Evolutionary conservation across 1,284 basidiomycete species (phyloP).

Genomic region (Moniliophthora roreri): DNA sequence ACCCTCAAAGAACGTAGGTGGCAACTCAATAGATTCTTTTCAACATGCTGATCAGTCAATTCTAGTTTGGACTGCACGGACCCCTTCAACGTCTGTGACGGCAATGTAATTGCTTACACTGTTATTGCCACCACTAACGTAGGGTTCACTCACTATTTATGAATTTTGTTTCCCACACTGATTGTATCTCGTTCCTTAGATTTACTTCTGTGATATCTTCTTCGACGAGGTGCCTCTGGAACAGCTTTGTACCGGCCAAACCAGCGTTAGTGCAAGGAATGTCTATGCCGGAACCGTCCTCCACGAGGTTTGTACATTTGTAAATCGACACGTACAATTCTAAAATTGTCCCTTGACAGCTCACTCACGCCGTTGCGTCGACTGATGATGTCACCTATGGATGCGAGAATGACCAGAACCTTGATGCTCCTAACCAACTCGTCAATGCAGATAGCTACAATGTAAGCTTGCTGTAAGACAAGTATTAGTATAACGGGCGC

Average conservation of each 20-base stretch:
- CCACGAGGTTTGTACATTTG: conserved; percentile 17
- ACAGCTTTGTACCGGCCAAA: conserved; percentile 15
- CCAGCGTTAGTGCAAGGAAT: conserved; percentile 19
- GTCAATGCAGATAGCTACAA: conserved; percentile 22
- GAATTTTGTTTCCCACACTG: background rate
- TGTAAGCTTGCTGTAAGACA: conserved; percentile 6
- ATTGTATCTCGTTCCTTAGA: conserved; percentile 1
- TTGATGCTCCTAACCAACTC: conserved; percentile 12
- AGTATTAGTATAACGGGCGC: background rate
- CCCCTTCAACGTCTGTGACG: conserved; percentile 15
- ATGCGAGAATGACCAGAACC: conserved; percentile 16
- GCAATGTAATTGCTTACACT: conserved; percentile 21
- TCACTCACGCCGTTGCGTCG: conserved; percentile 18
- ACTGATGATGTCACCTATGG: conserved; percentile 18
- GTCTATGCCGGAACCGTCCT: conserved; percentile 20
- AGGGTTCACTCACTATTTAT: conserved; percentile 1
- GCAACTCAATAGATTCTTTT: background rate
- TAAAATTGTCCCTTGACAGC: background rate
- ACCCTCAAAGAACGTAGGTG: conserved; percentile 18
- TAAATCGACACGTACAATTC: too few relatives aligned
- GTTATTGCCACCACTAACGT: conserved; percentile 20
- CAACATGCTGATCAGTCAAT: background rate
- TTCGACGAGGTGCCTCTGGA: conserved; percentile 17
- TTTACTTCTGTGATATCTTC: conserved; percentile 23
- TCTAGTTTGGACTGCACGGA: conserved; percentile 20